Evolutionary conservation across 2,329 filamentous ascomycete genomes (phyloP).

Genomic region (Teratosphaeria destructans): DNA sequence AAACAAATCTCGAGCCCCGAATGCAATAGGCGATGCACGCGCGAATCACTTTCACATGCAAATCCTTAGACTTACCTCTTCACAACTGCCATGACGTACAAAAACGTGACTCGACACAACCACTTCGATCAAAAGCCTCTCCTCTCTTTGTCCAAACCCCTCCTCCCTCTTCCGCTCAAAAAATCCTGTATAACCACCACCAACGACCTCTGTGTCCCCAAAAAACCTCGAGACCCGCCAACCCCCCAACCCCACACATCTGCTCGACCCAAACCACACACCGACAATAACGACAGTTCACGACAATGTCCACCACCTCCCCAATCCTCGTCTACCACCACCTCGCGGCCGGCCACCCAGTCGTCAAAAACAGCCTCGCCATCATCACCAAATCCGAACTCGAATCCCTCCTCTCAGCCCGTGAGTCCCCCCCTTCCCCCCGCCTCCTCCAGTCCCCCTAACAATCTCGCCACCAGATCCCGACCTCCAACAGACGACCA

Average conservation of each 20-base stretch:
- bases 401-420: slow-evolving; percentile 6
- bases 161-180: background rate
- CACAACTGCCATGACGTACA: background rate
- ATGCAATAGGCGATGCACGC: too few species aligned
- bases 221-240: background rate
- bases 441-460: background rate
- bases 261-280: background rate
- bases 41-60: background rate
- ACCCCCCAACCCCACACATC: too few species aligned
- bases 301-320: slow-evolving; percentile 3
- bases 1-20: too few species aligned
- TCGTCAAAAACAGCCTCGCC: slow-evolving; percentile 8
- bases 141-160: background rate
- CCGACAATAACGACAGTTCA: background rate
- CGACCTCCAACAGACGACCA: slow-evolving; percentile 9
- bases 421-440: background rate
- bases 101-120: background rate
- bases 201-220: background rate
- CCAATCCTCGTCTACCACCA: slow-evolving; percentile 19
- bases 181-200: background rate
- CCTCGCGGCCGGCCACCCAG: slow-evolving; percentile 5
- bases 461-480: slow-evolving; percentile 5
- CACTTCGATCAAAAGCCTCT: background rate
- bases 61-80: background rate
- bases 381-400: slow-evolving; percentile 8